Conservation (phyloP, 2,329 filamentous ascomycete species). For the Alternaria angustiovoidea region DNA sequence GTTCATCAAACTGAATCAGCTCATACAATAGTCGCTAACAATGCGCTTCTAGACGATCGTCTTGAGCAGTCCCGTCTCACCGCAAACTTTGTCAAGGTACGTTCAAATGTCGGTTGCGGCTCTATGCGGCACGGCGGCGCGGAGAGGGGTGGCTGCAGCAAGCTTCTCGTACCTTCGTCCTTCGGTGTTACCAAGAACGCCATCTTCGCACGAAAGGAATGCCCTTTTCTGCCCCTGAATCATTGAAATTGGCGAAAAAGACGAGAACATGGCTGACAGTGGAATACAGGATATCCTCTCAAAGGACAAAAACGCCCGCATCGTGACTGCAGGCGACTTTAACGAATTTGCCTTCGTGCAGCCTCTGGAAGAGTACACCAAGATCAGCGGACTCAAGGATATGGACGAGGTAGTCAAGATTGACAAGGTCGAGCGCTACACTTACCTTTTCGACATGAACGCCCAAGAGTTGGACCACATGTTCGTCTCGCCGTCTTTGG, state of each 20-base stretch:
- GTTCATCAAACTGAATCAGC: background rate
- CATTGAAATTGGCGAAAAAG: background rate
- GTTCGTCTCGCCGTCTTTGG: constrained; percentile 67
- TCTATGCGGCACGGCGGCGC: constrained; percentile 13
- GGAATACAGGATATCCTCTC: constrained; percentile 58
- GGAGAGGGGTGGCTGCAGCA: constrained; percentile 25
- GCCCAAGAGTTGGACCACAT: constrained; percentile 75
- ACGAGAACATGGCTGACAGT: constrained; percentile 32
- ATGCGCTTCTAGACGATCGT: constrained; percentile 55
- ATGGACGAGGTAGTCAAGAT: constrained; percentile 67
- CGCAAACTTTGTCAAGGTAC: constrained; percentile 53
- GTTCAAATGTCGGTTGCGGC: constrained; percentile 10
- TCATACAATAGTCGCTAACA: constrained; percentile 10
- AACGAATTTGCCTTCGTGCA: constrained; percentile 74
- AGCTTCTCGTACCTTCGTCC: constrained; percentile 13
- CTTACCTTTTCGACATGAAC: constrained; percentile 75
- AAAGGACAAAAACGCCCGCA: constrained; percentile 62
- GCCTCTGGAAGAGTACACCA: constrained; percentile 64
- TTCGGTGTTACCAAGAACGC: constrained; percentile 21
- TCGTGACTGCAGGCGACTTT: constrained; percentile 73
- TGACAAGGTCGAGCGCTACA: constrained; percentile 68
- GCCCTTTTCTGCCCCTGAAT: background rate
- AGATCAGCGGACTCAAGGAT: constrained; percentile 65
- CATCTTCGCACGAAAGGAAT: constrained; percentile 27
- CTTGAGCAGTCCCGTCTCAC: constrained; percentile 66